phyloP scores from a whole-genome alignment of 2,329 filamentous ascomycete genomes.

The Decorospora gaudefroyi region DNA sequence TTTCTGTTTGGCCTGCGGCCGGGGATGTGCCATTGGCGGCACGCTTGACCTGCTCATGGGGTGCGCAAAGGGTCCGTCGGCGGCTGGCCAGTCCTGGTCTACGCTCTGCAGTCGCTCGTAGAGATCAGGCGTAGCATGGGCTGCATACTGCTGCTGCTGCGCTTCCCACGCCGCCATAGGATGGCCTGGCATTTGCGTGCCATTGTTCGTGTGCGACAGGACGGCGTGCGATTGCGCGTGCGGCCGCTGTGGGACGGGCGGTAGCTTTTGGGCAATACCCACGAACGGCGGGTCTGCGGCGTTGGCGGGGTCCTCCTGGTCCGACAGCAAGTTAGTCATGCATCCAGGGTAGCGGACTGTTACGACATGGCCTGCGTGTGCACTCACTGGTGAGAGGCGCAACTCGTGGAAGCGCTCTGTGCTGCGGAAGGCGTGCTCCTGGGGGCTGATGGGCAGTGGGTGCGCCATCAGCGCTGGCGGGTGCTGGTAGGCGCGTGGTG shows the following conservation, averaged over 20 bases:
- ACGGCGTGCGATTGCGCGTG: constrained; percentile 24
- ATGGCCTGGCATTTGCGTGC: constrained; percentile 23
- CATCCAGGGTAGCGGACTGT: constrained; percentile 17
- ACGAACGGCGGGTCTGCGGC: constrained; percentile 31
- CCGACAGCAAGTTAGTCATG: constrained; percentile 27
- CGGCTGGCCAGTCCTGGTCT: constrained; percentile 27
- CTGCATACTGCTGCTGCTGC: constrained; percentile 23
- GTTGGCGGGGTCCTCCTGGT: constrained; percentile 29
- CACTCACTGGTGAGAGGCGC: constrained; percentile 31
- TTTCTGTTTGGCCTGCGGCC: constrained; percentile 30
- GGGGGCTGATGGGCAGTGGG: constrained; percentile 12
- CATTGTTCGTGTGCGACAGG: constrained; percentile 20
- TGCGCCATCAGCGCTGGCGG: constrained; percentile 7
- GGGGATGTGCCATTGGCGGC: constrained; percentile 17
- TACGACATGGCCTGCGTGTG: constrained; percentile 13
- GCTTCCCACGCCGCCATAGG: constrained; percentile 24
- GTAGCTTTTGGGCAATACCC: constrained; percentile 25
- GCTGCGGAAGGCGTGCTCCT: constrained; percentile 15
- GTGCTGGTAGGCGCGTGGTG: constrained; percentile 22
- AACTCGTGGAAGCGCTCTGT: constrained; percentile 26
- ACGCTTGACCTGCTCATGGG: constrained; percentile 9
- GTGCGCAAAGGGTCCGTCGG: constrained; percentile 20
- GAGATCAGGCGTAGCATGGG: constrained; percentile 18
- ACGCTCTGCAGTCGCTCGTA: constrained; percentile 24
- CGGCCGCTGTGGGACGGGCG: constrained; percentile 27